Evolutionary conservation across 1,284 basidiomycete species (phyloP).

Genomic region (Trametes polyzona): DNA sequence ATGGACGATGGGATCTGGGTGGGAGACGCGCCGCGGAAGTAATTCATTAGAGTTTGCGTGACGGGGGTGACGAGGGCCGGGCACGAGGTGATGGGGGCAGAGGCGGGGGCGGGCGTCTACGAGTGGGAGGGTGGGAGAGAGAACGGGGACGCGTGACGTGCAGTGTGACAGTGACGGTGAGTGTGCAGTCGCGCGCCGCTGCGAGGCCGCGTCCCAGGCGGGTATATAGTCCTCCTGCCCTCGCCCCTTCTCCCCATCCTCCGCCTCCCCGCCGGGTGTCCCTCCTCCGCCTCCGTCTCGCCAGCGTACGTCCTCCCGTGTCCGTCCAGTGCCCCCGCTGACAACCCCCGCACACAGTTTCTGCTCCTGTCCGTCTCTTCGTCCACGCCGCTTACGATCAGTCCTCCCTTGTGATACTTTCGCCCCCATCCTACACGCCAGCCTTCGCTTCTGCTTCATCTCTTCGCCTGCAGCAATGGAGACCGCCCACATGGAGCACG

Average conservation of each 20-base stretch:
- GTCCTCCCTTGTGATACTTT: constrained; percentile 33
- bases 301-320: constrained; percentile 35
- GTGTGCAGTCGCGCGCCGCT: neutral
- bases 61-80: constrained; percentile 16
- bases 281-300: constrained; percentile 14
- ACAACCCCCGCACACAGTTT: constrained; percentile 36
- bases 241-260: constrained; percentile 22
- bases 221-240: constrained; percentile 12
- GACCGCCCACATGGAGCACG: constrained; percentile 52
- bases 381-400: constrained; percentile 35
- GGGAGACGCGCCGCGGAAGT: constrained; percentile 22
- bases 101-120: constrained; percentile 2
- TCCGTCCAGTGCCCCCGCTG: constrained; percentile 14
- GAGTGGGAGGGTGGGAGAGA: neutral
- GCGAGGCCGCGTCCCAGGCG: neutral
- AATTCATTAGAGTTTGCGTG: constrained; percentile 26
- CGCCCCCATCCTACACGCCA: constrained; percentile 24
- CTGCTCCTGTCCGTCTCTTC: constrained; percentile 43
- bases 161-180: neutral
- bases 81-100: constrained; percentile 26
- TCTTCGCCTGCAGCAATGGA: constrained; percentile 42
- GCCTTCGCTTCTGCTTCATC: constrained; percentile 30
- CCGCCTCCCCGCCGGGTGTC: constrained; percentile 33
- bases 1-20: constrained; percentile 11
- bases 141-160: neutral